Percentiles rank a stretch among this genome's conserved stretches.
Conservation (phyloP, 345 rosid genomes). For the Ceriops tagal region DNA sequence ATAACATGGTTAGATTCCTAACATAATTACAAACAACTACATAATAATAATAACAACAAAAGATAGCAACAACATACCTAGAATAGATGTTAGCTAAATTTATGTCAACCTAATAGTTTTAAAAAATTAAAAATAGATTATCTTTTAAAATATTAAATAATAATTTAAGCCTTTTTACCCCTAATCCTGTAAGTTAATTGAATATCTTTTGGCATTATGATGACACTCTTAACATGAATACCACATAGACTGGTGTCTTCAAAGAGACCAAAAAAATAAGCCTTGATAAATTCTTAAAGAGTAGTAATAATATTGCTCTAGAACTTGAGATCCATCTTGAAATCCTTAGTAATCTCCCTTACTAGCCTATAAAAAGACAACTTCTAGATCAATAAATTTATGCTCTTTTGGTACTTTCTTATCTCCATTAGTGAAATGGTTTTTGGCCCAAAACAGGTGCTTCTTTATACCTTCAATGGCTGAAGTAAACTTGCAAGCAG, state of each 20-base stretch:
- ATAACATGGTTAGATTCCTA: too few relatives aligned
- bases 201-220: conserved; percentile 19
- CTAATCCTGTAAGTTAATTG: conserved; percentile 15
- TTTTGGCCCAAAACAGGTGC: conserved; percentile 20
- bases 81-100: too few relatives aligned
- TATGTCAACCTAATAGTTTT: too few relatives aligned
- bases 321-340: conserved; percentile 18
- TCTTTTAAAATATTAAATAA: too few relatives aligned
- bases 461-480: conserved; percentile 23
- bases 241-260: conserved; percentile 10
- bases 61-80: too few relatives aligned
- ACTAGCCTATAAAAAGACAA: conserved; percentile 17
- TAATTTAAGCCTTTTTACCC: conserved; percentile 13
- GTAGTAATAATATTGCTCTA: conserved; percentile 13
- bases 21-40: too few relatives aligned
- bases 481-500: conserved; percentile 14
- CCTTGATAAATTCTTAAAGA: conserved; percentile 15
- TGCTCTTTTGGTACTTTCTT: conserved; percentile 20
- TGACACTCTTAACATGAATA: conserved; percentile 19
- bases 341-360: conserved; percentile 25
- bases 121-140: too few relatives aligned
- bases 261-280: conserved; percentile 13
- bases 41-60: too few relatives aligned
- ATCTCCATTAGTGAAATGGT: conserved; percentile 14
- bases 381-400: conserved; percentile 17